Evolutionary conservation across 345 rosid genomes (phyloP), one percentile per base, ranked within the genome.

Genomic region (Citrus mangshanensis): DNA sequence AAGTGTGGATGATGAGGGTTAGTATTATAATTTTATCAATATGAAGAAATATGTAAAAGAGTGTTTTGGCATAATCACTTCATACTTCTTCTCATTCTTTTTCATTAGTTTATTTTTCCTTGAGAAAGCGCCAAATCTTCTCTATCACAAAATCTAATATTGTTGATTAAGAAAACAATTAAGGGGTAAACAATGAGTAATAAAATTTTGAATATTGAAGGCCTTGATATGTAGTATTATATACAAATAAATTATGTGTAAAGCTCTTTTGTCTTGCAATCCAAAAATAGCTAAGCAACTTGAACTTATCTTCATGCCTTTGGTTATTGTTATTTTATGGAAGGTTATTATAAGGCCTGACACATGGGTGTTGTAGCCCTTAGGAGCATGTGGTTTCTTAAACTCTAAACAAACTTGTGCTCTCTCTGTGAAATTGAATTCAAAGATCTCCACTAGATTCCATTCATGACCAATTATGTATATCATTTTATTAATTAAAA

Each of bases 351-450:
- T 25, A 28, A 42, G 71, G 60, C 34, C 49, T 64, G 62, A 78
- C 88, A 78, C 84, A 65, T 78, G 82, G 79, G 65, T 58, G 63
- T 42, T 68, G 22, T 19, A 30, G 66, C 46, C 81, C 64, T 34
- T 42, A 35, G 61, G 59, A 69, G 72, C 86, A 82, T 81, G 78
- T 81, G 84, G 81, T 82, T 84, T 77, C 87, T 73, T 86, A 80
- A 64, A 58, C 77, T 72, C 37, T 42, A 83, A 79, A 77, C 77
- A 74, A 79, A 54, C 71, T 79, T 35, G 34, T 25, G 30, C 37
- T 56, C 68, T 22, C 74, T n/a, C 54, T 75, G 72, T 38, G 49
- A 61, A 62, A 64, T 80, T 77, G 67, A 82, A 75, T 78, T 77
- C 46, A 82, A 78, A 61, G 35, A 68, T 68, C 19, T 40, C 70